Conservation (phyloP, 2,329 filamentous ascomycete species). For the Hypomyces rosellus region DNA sequence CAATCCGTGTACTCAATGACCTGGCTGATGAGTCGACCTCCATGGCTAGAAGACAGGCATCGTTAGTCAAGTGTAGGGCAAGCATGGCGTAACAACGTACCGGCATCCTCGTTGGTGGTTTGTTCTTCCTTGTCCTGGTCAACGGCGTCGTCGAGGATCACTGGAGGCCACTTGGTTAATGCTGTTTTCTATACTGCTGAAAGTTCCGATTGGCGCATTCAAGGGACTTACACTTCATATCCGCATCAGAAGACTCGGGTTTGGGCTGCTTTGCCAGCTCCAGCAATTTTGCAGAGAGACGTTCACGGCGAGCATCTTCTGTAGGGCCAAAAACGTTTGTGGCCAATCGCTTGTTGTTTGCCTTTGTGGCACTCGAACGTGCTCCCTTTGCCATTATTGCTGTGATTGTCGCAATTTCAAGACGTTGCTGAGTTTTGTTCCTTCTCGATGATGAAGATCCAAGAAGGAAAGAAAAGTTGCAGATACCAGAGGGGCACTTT, state of each 20-base stretch:
- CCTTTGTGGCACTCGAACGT: slow-evolving; percentile 71
- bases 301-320: slow-evolving; percentile 70
- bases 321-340: slow-evolving; percentile 77
- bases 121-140: slow-evolving; percentile 25
- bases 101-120: slow-evolving; percentile 19
- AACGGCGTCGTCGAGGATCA: slow-evolving; percentile 20
- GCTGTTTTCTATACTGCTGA: neutral
- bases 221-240: slow-evolving; percentile 13
- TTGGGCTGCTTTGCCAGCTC: slow-evolving; percentile 74
- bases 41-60: slow-evolving; percentile 37
- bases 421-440: too few species aligned
- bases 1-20: slow-evolving; percentile 30
- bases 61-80: slow-evolving; percentile 5
- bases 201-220: neutral
- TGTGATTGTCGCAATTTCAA: neutral
- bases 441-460: neutral
- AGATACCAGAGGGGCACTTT: slow-evolving; percentile 4
- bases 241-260: slow-evolving; percentile 48
- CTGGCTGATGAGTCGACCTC: slow-evolving; percentile 46
- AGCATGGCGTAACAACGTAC: slow-evolving; percentile 16
- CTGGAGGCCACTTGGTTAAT: neutral
- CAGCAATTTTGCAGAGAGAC: slow-evolving; percentile 78
- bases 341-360: slow-evolving; percentile 76
- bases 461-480: slow-evolving; percentile 21
- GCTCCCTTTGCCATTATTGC: slow-evolving; percentile 78